Percentiles rank a stretch among this genome's conserved stretches.
Evolutionary conservation across 495 filamentous ascomycete genomes (phyloP).

Genomic region (Talaromyces wortmannii): DNA sequence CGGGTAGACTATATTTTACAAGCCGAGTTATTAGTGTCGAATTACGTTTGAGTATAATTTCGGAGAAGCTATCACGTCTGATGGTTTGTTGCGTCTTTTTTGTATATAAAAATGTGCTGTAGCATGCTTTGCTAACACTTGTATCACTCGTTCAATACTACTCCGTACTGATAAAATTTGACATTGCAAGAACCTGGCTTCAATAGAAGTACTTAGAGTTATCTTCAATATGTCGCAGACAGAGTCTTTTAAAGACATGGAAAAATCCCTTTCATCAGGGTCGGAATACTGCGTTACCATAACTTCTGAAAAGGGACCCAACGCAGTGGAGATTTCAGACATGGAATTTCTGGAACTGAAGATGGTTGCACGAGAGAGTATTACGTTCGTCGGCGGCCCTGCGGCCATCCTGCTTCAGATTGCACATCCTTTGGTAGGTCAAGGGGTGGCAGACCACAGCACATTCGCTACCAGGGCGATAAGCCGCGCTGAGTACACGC

Average conservation of each 20-base stretch:
- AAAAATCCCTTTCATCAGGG: not conserved
- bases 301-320: not conserved
- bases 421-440: not conserved
- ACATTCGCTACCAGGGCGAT: not conserved
- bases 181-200: not conserved
- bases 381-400: not conserved
- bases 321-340: not conserved
- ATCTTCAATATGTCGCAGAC: not conserved
- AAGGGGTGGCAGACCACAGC: not conserved
- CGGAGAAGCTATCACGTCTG: not conserved
- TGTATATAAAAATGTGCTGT: not conserved
- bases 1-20: not conserved
- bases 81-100: not conserved
- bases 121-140: no score
- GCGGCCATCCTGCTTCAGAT: not conserved
- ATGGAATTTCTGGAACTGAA: not conserved
- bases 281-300: not conserved
- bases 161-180: not conserved
- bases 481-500: not conserved
- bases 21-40: not conserved
- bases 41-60: not conserved
- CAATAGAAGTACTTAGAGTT: not conserved
- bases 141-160: not conserved
- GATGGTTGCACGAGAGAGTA: not conserved
- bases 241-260: not conserved